phyloP scores from a whole-genome alignment of 768 basidiomycete species.

The Tubosaeta sp. region DNA sequence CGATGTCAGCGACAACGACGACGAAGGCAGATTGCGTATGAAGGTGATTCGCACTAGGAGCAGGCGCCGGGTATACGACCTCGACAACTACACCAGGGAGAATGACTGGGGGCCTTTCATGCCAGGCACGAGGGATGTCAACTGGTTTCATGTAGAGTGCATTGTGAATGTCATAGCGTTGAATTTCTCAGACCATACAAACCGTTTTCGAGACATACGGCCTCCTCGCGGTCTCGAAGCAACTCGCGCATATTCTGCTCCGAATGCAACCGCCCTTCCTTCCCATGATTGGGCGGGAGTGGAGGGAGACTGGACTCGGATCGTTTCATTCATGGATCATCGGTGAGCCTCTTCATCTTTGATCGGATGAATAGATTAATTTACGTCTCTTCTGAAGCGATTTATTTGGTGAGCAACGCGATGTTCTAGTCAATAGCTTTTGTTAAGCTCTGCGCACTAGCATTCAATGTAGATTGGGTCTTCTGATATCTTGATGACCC shows the following conservation, averaged over 20 bases:
- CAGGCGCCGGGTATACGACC: constrained; percentile 55
- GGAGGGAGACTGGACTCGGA: constrained; percentile 70
- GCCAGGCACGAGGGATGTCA: constrained; percentile 35
- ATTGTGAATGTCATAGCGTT: constrained; percentile 50
- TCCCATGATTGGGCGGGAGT: constrained; percentile 69
- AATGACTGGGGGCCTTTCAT: constrained; percentile 56
- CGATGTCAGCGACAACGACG: too few relatives aligned
- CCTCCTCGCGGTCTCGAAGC: constrained; percentile 52
- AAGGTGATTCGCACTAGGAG: constrained; percentile 40
- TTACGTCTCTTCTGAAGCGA: constrained; percentile 11
- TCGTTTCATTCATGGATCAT: constrained; percentile 75
- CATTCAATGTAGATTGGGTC: constrained; percentile 44
- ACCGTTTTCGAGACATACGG: constrained; percentile 31
- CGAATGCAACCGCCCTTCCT: constrained; percentile 34
- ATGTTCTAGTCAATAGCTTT: neutral
- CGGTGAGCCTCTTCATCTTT: constrained; percentile 29
- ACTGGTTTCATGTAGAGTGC: constrained; percentile 55
- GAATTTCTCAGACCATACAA: constrained; percentile 48
- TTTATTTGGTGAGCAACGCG: constrained; percentile 18
- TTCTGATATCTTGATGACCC: neutral
- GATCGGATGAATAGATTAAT: constrained; percentile 30
- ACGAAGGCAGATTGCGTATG: constrained; percentile 23
- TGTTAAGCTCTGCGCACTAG: constrained; percentile 23
- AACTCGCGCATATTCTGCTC: constrained; percentile 50
- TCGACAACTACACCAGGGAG: constrained; percentile 49